Evolutionary conservation across 2,329 filamentous ascomycete species (phyloP).

Genomic region (Aspergillus uvarum): DNA sequence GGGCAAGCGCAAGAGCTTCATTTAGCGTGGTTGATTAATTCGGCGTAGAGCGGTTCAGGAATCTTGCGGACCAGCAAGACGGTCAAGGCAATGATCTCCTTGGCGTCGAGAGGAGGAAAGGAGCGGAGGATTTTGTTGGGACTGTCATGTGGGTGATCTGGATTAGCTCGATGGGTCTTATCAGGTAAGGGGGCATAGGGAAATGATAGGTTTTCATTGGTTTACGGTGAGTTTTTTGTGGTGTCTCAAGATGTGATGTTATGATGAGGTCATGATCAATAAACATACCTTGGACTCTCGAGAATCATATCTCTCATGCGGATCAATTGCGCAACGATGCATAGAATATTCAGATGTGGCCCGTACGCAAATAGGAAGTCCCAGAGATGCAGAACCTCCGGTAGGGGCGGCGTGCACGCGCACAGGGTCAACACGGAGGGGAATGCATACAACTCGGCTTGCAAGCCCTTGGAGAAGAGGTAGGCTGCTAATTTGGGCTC

Average conservation of each 20-base stretch:
- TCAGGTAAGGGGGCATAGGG: neutral
- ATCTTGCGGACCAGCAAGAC: slow-evolving; percentile 87
- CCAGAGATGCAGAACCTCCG: slow-evolving; percentile 90
- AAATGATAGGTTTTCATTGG: neutral
- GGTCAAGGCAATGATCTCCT: slow-evolving; percentile 79
- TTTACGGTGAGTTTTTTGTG: neutral
- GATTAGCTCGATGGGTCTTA: neutral
- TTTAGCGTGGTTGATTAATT: slow-evolving; percentile 82
- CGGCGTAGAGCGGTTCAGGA: slow-evolving; percentile 83
- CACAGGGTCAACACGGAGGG: slow-evolving; percentile 91
- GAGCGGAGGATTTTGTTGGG: slow-evolving; percentile 90
- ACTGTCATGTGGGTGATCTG: slow-evolving; percentile 50
- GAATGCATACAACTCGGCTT: slow-evolving; percentile 94
- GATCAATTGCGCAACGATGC: slow-evolving; percentile 92
- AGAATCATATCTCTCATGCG: slow-evolving; percentile 83
- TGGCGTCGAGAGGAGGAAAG: slow-evolving; percentile 79
- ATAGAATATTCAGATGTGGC: slow-evolving; percentile 89
- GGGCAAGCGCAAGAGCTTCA: slow-evolving; percentile 18
- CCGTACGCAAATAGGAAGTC: slow-evolving; percentile 97
- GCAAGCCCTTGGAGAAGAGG: slow-evolving; percentile 80
- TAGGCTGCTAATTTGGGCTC: slow-evolving; percentile 84
- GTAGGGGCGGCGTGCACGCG: slow-evolving; percentile 90
- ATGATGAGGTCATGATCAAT: neutral
- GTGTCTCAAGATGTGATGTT: neutral
- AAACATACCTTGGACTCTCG: slow-evolving; percentile 71